Conservation (phyloP, 306 rosid species). For the Castanea mollissima region DNA sequence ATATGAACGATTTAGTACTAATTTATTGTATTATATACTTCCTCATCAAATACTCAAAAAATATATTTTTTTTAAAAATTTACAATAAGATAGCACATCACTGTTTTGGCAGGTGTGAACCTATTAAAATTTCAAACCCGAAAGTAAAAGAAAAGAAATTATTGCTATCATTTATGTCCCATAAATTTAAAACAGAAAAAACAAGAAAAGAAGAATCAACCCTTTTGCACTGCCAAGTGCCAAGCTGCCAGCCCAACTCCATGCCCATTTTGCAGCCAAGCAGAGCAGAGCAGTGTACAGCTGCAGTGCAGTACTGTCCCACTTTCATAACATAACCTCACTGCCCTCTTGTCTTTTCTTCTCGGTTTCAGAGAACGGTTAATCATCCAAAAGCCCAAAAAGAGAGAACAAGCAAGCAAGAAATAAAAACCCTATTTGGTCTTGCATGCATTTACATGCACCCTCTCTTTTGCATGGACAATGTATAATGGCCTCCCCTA, state of each 20-base stretch:
- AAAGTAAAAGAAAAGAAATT: no score
- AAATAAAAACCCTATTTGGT: slow-evolving; percentile 39
- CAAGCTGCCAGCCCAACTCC: not conserved
- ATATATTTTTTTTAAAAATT: accelerated
- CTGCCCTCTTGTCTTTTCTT: slow-evolving; percentile 22
- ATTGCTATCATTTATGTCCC: not conserved
- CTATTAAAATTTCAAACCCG: no score
- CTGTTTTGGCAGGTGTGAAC: no score
- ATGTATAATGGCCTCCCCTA: slow-evolving; percentile 35
- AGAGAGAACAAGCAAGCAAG: slow-evolving; percentile 17
- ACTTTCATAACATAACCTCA: not conserved
- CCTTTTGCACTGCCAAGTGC: not conserved
- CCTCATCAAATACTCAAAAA: no score
- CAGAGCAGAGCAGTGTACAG: no score
- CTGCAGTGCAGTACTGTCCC: not conserved
- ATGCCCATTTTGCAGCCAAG: not conserved
- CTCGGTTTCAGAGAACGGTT: slow-evolving; percentile 22
- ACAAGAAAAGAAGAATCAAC: not conserved
- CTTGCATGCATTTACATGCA: slow-evolving; percentile 50
- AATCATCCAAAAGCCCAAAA: slow-evolving; percentile 24
- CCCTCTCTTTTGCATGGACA: slow-evolving; percentile 36
- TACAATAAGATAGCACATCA: not conserved
- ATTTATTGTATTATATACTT: no score
- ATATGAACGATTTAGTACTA: no score
- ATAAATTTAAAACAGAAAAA: not conserved